Evolutionary conservation across 352 stramenopile species (phyloP).

Genomic region (Lagenidium sp.): DNA sequence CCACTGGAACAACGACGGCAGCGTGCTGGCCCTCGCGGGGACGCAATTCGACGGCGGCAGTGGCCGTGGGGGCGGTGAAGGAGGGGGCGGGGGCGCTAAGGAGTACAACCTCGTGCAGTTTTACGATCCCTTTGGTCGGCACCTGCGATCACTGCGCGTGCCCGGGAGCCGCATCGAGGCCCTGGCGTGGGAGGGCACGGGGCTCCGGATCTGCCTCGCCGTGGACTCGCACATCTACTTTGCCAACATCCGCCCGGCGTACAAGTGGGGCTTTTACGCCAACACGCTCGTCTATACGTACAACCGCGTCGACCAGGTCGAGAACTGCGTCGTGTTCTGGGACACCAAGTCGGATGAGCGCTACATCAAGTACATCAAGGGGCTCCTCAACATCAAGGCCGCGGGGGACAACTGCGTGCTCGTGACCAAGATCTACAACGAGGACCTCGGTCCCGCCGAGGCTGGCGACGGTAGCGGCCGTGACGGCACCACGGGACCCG

Average conservation of each 20-base stretch:
- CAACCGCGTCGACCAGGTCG: constrained; percentile 80
- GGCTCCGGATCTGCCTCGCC: constrained; percentile 87
- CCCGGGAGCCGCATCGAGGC: constrained; percentile 81
- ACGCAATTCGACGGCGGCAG: constrained; percentile 30
- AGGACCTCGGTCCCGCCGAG: constrained; percentile 31
- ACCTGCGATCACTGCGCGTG: constrained; percentile 84
- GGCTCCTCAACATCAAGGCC: constrained; percentile 65
- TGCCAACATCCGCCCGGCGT: constrained; percentile 89
- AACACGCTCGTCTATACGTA: constrained; percentile 91
- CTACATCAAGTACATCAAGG: constrained; percentile 83
- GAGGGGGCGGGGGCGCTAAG: constrained; percentile 15
- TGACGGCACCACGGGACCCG: constrained; percentile 5
- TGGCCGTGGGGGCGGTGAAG: constrained; percentile 5
- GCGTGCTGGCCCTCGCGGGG: constrained; percentile 80
- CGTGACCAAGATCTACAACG: constrained; percentile 77
- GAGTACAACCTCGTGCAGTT: constrained; percentile 89
- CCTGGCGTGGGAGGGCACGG: constrained; percentile 88
- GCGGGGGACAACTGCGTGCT: constrained; percentile 83
- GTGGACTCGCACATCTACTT: constrained; percentile 95
- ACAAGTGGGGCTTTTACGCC: constrained; percentile 88
- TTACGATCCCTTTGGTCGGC: constrained; percentile 83
- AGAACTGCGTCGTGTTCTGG: constrained; percentile 89
- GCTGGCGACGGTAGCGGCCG: constrained; percentile 10
- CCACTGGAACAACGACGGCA: constrained; percentile 90
- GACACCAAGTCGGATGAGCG: constrained; percentile 84